phyloP scores from a whole-genome alignment of 73 alveolate species.

The Tetrahymena thermophila region DNA sequence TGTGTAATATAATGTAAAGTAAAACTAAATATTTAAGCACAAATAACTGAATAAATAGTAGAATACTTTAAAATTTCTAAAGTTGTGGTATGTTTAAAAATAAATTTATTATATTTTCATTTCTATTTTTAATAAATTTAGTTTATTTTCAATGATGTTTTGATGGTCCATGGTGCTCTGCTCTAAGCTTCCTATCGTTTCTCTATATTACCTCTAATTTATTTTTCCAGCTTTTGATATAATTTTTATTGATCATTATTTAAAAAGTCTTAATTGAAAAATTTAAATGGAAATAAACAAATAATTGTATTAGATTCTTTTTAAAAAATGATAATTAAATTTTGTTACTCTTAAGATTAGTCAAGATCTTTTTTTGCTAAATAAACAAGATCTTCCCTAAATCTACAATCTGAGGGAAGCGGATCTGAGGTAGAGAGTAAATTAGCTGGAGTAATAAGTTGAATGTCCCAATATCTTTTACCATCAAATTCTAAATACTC shows the following conservation, averaged over 20 bases:
- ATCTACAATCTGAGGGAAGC: conserved; percentile 91
- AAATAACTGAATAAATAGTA: neutral
- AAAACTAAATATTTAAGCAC: no score
- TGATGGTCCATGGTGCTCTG: neutral
- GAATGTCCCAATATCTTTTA: conserved; percentile 47
- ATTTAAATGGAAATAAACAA: neutral
- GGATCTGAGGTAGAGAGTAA: conserved; percentile 51
- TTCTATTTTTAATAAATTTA: neutral
- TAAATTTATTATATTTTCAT: no score
- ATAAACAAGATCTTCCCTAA: conserved; percentile 84
- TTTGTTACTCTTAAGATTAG: conserved; percentile 27
- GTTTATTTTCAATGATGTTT: neutral
- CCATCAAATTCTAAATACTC: conserved; percentile 37
- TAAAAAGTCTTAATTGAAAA: neutral
- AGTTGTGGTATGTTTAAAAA: no score
- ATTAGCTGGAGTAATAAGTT: conserved; percentile 36
- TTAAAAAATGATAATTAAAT: neutral
- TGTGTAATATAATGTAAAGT: no score
- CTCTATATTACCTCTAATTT: conserved; percentile 4
- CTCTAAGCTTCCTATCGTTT: conserved; percentile 1
- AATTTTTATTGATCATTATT: neutral
- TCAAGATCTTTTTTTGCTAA: conserved; percentile 15
- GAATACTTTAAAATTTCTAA: neutral
- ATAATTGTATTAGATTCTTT: neutral
- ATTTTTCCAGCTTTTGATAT: neutral